Percentiles rank a stretch among this genome's conserved stretches.
Evolutionary conservation across 768 basidiomycete genomes (phyloP).

Genomic region (Boletus eberwhitei): DNA sequence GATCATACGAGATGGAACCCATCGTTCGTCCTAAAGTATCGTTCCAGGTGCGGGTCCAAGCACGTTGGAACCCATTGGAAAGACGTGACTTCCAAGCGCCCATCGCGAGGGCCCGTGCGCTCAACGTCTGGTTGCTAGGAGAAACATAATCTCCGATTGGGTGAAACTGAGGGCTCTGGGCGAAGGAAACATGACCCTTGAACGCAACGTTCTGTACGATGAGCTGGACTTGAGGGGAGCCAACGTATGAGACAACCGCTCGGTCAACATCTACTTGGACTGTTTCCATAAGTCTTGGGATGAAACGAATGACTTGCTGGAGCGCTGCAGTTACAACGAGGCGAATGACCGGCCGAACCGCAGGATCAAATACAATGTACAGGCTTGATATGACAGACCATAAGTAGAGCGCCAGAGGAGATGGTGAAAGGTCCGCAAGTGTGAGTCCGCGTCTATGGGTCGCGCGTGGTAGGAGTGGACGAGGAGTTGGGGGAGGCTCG

Average conservation of each 20-base stretch:
- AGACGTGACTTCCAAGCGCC: constrained; percentile 64
- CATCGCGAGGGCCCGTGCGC: constrained; percentile 42
- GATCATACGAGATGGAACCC: constrained; percentile 50
- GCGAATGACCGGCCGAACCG: constrained; percentile 59
- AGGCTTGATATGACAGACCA: constrained; percentile 34
- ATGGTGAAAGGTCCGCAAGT: constrained; percentile 35
- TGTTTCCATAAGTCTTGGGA: constrained; percentile 66
- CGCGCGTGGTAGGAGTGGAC: constrained; percentile 16
- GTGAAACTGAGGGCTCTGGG: constrained; percentile 40
- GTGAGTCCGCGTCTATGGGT: constrained; percentile 43
- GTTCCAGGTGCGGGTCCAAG: constrained; percentile 69
- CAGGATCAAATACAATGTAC: constrained; percentile 52
- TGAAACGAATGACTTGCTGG: constrained; percentile 56
- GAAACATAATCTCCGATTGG: constrained; percentile 11
- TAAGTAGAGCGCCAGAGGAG: constrained; percentile 33
- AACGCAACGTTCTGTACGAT: constrained; percentile 48
- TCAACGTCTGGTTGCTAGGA: constrained; percentile 16
- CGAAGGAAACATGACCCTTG: constrained; percentile 53
- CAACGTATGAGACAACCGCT: constrained; percentile 48
- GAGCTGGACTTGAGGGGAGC: constrained; percentile 51
- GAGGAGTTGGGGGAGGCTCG: constrained; percentile 18
- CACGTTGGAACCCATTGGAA: constrained; percentile 55
- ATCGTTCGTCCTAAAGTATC: constrained; percentile 64
- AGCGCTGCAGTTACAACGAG: constrained; percentile 50
- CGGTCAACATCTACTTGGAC: constrained; percentile 65